Evolutionary conservation across 2,329 filamentous ascomycete species (phyloP).

Genomic region (Fusarium nurragi): DNA sequence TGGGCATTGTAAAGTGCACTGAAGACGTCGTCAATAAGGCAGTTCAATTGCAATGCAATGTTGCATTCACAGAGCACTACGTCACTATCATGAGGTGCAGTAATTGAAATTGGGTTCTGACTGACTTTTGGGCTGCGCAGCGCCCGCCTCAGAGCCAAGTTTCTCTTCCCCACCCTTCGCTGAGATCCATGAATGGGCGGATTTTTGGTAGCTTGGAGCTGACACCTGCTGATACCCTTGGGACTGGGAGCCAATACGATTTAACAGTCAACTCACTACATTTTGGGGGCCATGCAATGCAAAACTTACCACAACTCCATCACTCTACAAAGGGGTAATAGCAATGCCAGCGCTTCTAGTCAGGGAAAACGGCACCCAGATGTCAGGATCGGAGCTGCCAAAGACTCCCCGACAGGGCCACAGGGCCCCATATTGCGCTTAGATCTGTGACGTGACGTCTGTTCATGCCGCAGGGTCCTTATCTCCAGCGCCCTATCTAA

Average conservation of each 20-base stretch:
- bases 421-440: not conserved
- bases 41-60: slow-evolving; percentile 31
- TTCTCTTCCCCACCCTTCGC: slow-evolving; percentile 7
- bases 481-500: slow-evolving; percentile 27
- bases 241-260: not conserved
- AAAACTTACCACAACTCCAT: not conserved
- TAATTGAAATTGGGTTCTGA: slow-evolving; percentile 37
- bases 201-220: slow-evolving; percentile 5
- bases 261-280: not conserved
- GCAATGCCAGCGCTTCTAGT: no score
- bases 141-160: slow-evolving; percentile 31
- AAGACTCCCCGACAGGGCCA: slow-evolving; percentile 20
- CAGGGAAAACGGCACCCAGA: not conserved
- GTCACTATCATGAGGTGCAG: slow-evolving; percentile 24
- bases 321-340: not conserved
- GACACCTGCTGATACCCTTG: no score
- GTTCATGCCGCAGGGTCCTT: slow-evolving; percentile 11
- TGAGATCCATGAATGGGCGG: not conserved
- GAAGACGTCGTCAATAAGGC: slow-evolving; percentile 10
- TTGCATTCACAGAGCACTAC: slow-evolving; percentile 24
- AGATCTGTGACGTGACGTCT: slow-evolving; percentile 30
- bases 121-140: slow-evolving; percentile 20
- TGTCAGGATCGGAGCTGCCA: slow-evolving; percentile 1
- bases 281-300: slow-evolving; percentile 20
- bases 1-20: not conserved